Evolutionary conservation across 306 rosid genomes (phyloP).

Genomic region (Rosa multiflora): DNA sequence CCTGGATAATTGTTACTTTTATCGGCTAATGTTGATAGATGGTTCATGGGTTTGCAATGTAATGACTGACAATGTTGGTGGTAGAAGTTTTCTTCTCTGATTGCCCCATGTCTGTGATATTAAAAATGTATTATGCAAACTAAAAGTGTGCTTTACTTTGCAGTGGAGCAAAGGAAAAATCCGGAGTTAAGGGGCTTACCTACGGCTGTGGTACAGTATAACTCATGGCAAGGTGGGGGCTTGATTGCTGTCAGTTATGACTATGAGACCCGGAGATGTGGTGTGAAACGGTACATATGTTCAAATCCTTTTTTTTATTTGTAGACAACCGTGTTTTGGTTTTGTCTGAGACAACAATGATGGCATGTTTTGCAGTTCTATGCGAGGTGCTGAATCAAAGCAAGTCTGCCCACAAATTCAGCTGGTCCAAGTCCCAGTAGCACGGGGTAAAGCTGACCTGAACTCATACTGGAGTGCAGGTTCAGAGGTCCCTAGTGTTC

Average conservation of each 20-base stretch:
- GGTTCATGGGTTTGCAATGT: background rate
- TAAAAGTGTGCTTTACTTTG: slow-evolving; percentile 13
- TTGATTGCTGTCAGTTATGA: slow-evolving; percentile 97
- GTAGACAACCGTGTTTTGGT: background rate
- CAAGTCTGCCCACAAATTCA: too few species aligned
- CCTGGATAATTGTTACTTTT: background rate
- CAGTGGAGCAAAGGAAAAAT: slow-evolving; percentile 89
- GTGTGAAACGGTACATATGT: slow-evolving; percentile 72
- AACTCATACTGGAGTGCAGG: too few species aligned
- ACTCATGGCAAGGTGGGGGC: slow-evolving; percentile 85
- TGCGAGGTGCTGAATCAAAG: too few species aligned
- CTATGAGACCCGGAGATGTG: slow-evolving; percentile 83
- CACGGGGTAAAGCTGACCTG: too few species aligned
- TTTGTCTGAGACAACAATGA: background rate
- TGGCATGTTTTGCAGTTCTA: background rate
- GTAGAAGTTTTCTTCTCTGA: background rate
- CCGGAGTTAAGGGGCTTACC: slow-evolving; percentile 82
- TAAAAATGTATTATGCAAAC: background rate
- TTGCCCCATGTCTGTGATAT: background rate
- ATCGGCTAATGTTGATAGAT: background rate
- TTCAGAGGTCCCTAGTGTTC: too few species aligned
- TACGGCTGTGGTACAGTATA: slow-evolving; percentile 87
- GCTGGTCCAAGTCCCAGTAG: too few species aligned
- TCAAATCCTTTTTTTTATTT: background rate
- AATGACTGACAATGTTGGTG: background rate